Evolutionary conservation across 257 asterid species (phyloP).

Genomic region (Craterostigma plantagineum): DNA sequence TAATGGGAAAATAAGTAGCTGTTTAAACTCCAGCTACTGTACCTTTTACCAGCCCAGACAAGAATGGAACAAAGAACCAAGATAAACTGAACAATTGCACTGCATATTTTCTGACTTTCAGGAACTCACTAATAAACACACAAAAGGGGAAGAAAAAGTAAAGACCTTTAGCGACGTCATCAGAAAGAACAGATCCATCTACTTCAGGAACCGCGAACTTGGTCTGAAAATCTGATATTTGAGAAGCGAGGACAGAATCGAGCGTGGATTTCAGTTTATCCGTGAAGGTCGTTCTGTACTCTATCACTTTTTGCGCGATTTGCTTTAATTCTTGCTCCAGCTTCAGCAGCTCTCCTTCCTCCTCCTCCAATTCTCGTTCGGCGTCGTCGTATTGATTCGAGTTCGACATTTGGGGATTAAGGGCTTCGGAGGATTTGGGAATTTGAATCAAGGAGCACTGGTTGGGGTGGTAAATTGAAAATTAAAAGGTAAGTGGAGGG

Average conservation of each 20-base stretch:
- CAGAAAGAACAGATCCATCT: conserved; percentile 12
- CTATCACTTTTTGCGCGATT: conserved; percentile 31
- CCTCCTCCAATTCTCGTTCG: not conserved
- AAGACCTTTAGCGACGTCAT: conserved; percentile 16
- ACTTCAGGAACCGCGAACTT: conserved; percentile 11
- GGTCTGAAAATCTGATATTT: conserved; percentile 22
- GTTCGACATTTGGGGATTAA: conserved; percentile 15
- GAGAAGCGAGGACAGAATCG: conserved; percentile 34
- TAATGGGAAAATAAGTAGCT: too few species aligned
- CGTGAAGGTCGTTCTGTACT: conserved; percentile 34
- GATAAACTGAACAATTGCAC: not conserved
- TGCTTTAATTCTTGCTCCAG: conserved; percentile 38
- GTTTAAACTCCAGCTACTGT: too few species aligned
- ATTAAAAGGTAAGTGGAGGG: too few species aligned
- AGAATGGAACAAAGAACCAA: not conserved
- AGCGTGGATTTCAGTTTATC: conserved; percentile 31
- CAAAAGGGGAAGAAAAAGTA: conserved; percentile 5
- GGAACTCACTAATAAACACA: not conserved
- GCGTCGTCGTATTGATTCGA: conserved; percentile 16
- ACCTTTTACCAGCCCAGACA: too few species aligned
- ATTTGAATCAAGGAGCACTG: not conserved
- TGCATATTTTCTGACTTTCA: too few species aligned
- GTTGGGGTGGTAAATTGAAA: too few species aligned
- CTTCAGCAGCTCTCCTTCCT: conserved; percentile 17
- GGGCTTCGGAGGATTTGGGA: too few species aligned